A percentile compares a stretch with the other conserved stretches of the same genome.
Evolutionary conservation across 257 asterid genomes (phyloP).

Genomic region (Penstemon barbatus): DNA sequence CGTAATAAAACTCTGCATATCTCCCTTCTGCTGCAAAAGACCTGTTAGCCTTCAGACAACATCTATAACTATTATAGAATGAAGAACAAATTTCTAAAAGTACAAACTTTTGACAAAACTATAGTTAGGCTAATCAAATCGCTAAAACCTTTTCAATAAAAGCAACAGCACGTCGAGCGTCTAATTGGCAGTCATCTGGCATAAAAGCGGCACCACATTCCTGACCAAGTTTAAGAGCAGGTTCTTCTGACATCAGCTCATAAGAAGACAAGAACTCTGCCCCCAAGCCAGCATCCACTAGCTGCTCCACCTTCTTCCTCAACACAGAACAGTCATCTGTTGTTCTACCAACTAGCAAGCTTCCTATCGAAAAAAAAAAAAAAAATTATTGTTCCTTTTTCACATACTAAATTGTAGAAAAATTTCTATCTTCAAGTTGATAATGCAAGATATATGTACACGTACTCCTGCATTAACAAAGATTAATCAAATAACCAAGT

Average conservation of each 20-base stretch:
- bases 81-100: constrained; percentile 9
- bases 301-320: constrained; percentile 56
- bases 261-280: constrained; percentile 63
- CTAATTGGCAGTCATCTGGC: constrained; percentile 84
- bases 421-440: not conserved
- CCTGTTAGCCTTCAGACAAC: constrained; percentile 65
- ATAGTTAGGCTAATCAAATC: constrained; percentile 23
- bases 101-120: constrained; percentile 3
- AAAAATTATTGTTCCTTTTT: constrained; percentile 24
- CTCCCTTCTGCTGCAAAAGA: constrained; percentile 72
- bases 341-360: constrained; percentile 83
- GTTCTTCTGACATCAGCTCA: constrained; percentile 69
- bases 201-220: constrained; percentile 78
- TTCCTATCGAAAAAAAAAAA: constrained; percentile 50
- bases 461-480: not conserved
- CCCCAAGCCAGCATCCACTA: constrained; percentile 65
- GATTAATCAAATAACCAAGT: not conserved
- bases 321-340: constrained; percentile 57
- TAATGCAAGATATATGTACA: too few relatives aligned
- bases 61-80: constrained; percentile 26
- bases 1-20: constrained; percentile 87
- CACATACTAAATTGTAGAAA: constrained; percentile 10
- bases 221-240: constrained; percentile 68
- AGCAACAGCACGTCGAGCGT: constrained; percentile 70
- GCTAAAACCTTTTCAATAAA: constrained; percentile 68